Conservation (phyloP, 108 stramenopile species). For the Bacterosira constricta region DNA sequence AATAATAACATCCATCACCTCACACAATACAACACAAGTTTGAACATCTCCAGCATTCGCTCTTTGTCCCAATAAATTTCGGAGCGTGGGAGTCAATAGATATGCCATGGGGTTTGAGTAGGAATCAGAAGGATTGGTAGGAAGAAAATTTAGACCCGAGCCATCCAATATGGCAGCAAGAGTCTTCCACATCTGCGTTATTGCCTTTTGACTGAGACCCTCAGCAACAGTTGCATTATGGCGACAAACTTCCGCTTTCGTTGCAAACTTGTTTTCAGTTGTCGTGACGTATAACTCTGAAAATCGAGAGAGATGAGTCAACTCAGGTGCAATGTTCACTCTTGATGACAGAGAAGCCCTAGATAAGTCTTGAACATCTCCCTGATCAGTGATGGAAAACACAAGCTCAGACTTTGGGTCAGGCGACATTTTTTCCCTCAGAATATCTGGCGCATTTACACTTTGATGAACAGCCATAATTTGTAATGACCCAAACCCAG, state of each 20-base stretch:
- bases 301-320: slow-evolving; percentile 79
- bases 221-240: slow-evolving; percentile 74
- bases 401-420: slow-evolving; percentile 31
- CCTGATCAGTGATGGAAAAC: slow-evolving; percentile 78
- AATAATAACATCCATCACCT: slow-evolving; percentile 76
- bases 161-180: slow-evolving; percentile 64
- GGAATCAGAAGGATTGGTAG: slow-evolving; percentile 3
- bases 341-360: slow-evolving; percentile 15
- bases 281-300: slow-evolving; percentile 70
- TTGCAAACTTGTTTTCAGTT: slow-evolving; percentile 46
- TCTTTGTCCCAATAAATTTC: slow-evolving; percentile 64
- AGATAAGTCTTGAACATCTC: slow-evolving; percentile 60
- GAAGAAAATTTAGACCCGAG: slow-evolving; percentile 55
- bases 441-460: slow-evolving; percentile 65
- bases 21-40: slow-evolving; percentile 82
- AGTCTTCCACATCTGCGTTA: slow-evolving; percentile 81
- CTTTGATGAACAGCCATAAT: slow-evolving; percentile 74
- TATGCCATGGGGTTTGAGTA: slow-evolving; percentile 63
- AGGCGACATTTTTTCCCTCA: background rate
- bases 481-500: slow-evolving; percentile 79
- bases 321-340: slow-evolving; percentile 77
- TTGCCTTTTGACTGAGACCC: slow-evolving; percentile 49
- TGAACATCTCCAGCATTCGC: slow-evolving; percentile 89
- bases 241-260: slow-evolving; percentile 70
- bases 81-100: slow-evolving; percentile 69